Conservation (phyloP, 129 eudicot species). For the Apium graveolens region DNA sequence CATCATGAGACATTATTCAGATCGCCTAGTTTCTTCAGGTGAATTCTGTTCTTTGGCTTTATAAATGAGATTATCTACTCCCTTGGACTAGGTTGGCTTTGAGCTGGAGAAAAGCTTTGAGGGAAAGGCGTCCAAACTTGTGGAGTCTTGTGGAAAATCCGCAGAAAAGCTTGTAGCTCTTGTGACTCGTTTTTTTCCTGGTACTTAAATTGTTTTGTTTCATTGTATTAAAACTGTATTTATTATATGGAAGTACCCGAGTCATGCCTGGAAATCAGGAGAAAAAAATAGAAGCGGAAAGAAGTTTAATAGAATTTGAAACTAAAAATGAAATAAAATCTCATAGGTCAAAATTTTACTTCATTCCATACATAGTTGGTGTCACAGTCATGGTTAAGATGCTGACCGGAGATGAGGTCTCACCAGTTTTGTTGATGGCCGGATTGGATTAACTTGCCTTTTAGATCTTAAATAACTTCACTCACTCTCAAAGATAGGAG, state of each 20-base stretch:
- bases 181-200: conserved; percentile 77
- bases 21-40: neutral
- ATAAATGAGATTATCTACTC: neutral
- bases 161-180: conserved; percentile 75
- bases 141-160: conserved; percentile 65
- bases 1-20: neutral
- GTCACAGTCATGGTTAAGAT: neutral
- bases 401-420: neutral
- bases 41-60: neutral
- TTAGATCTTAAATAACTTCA: neutral
- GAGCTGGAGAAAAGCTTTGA: conserved; percentile 78
- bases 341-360: neutral
- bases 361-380: neutral
- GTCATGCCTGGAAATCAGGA: neutral
- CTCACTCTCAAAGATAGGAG: neutral
- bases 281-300: neutral
- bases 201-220: conserved; percentile 21
- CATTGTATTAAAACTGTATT: neutral
- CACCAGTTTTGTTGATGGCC: neutral
- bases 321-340: neutral
- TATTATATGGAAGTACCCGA: neutral
- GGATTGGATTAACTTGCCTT: too few relatives aligned
- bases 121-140: conserved; percentile 81
- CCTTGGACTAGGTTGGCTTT: conserved; percentile 55
- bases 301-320: neutral